These are phyloP conservation scores for Tricholoma bakamatsutake DNA, from an alignment of 768 basidiomycete species.

Conservation along the genomic window DNA sequence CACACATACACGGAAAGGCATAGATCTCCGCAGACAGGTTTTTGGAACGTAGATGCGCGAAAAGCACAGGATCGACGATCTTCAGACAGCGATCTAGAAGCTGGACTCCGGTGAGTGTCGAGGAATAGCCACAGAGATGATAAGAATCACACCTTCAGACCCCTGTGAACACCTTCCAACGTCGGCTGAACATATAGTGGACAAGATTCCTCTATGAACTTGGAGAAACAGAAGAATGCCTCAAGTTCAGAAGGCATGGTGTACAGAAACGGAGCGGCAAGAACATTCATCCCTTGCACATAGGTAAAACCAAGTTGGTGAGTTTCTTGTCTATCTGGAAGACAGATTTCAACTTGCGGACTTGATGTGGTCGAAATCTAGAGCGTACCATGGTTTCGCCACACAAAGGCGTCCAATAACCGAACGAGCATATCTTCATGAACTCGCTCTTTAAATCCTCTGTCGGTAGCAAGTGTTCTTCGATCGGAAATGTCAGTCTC, in stretches of 20 bases:
- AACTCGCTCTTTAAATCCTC: constrained; percentile 96
- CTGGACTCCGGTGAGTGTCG: constrained; percentile 32
- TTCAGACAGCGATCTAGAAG: constrained; percentile 89
- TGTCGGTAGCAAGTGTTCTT: constrained; percentile 92
- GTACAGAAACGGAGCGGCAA: constrained; percentile 96
- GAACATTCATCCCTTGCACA: constrained; percentile 99
- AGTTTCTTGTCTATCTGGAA: constrained; percentile 65
- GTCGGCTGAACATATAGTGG: constrained; percentile 98
- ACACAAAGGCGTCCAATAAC: constrained; percentile 96
- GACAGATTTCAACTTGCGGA: background rate
- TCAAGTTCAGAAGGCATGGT: constrained; percentile 98
- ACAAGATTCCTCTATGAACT: constrained; percentile 92
- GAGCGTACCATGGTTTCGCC: constrained; percentile 77
- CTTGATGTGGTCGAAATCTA: background rate
- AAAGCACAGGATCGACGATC: constrained; percentile 86
- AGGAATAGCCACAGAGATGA: background rate
- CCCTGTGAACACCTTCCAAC: constrained; percentile 91
- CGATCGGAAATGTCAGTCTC: background rate
- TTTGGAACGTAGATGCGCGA: constrained; percentile 74
- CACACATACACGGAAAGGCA: constrained; percentile 85
- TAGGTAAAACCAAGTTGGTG: constrained; percentile 90
- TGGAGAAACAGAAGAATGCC: constrained; percentile 94
- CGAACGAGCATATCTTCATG: constrained; percentile 96
- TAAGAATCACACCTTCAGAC: constrained; percentile 65
- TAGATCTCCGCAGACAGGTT: constrained; percentile 95